These are phyloP conservation scores for Wickerhamia fluorescens DNA, from an alignment of 805 yeast genomes.

Conservation along the genomic window DNA sequence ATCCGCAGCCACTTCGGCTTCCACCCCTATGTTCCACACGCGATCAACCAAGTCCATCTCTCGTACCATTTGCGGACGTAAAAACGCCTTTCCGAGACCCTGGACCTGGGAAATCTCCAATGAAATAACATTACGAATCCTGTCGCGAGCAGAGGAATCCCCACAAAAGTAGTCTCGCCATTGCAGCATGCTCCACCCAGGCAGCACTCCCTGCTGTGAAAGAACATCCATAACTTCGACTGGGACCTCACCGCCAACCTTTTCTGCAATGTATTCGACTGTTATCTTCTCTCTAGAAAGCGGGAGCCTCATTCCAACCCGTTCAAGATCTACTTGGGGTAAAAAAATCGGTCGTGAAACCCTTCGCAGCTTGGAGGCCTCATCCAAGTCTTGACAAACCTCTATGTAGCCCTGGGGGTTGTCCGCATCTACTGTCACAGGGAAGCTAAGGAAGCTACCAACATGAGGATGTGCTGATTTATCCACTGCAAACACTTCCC, in stretches of 20 bases:
- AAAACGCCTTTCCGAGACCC: slow-evolving; percentile 39
- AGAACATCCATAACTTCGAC: slow-evolving; percentile 88
- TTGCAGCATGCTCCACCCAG: slow-evolving; percentile 60
- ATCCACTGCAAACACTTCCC: slow-evolving; percentile 47
- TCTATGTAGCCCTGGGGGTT: slow-evolving; percentile 15
- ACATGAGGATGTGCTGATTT: slow-evolving; percentile 49
- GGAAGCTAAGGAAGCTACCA: slow-evolving; percentile 22
- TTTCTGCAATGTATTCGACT: slow-evolving; percentile 47
- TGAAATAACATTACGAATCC: slow-evolving; percentile 75
- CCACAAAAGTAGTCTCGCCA: slow-evolving; percentile 70
- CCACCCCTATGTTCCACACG: slow-evolving; percentile 40
- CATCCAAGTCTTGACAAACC: slow-evolving; percentile 29
- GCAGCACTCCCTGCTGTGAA: slow-evolving; percentile 59
- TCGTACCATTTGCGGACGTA: slow-evolving; percentile 61
- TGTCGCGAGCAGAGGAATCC: slow-evolving; percentile 41
- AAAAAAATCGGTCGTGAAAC: slow-evolving; percentile 42
- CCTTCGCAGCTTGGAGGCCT: slow-evolving; percentile 27
- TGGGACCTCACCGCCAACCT: slow-evolving; percentile 54
- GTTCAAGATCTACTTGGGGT: slow-evolving; percentile 19
- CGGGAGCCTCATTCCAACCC: slow-evolving; percentile 52
- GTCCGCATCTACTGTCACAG: slow-evolving; percentile 6
- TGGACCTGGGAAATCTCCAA: slow-evolving; percentile 63
- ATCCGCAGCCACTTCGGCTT: background rate
- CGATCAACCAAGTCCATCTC: slow-evolving; percentile 61
- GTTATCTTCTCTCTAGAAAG: slow-evolving; percentile 29